Evolutionary conservation across 192 early-diverging fungal species (phyloP), one percentile per base, ranked within the genome.

Genomic region (Thamnidium elegans): DNA sequence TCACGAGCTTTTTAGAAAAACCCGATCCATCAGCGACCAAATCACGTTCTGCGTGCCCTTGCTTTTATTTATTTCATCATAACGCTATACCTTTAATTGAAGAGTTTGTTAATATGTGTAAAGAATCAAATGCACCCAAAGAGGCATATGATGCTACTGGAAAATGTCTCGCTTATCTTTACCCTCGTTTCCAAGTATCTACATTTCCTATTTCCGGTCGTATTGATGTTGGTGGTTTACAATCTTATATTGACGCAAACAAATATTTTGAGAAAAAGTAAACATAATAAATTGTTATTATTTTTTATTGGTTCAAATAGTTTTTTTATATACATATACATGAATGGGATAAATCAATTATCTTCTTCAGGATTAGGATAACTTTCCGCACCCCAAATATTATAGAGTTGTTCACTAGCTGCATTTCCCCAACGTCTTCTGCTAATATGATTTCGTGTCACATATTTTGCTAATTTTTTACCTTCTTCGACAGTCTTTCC

Each of bases 191-290:
- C 14, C 63, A 73, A 13, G 64, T 82, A 1, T 70, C 73, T 51
- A 71, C 80, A 15, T 63, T 71, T 30, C 42, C 53, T 15, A 80
- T 86, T 26, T 46, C 58, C 13, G 86, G 86, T 15, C 67, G 86
- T 48, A 78, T 87, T 62, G 86, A 87, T 75, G 84, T 87, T 21
- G 86, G 86, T n/a, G 83, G 81, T 14, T 71, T 87, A 46, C 19
- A 70, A 14, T 81, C 74, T 50, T 85, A 80, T 55, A 60, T 83
- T 23, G 79, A 79, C 1, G 86, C 86, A 14, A 73, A 66, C 39
- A 46, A 67, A 15, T 80, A 80, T 70, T 77, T 79, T 59, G 20
- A 63, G 17, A 45, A 52, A 43, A 52, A 65, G 51, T 13, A 66
- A 19, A 48, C 8, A 15, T 17, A 48, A 13, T 13, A 5, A 48